Evolutionary conservation across 2,329 filamentous ascomycete genomes (phyloP), one percentile per base, ranked within the genome.

Genomic region (Epichloe sp.): DNA sequence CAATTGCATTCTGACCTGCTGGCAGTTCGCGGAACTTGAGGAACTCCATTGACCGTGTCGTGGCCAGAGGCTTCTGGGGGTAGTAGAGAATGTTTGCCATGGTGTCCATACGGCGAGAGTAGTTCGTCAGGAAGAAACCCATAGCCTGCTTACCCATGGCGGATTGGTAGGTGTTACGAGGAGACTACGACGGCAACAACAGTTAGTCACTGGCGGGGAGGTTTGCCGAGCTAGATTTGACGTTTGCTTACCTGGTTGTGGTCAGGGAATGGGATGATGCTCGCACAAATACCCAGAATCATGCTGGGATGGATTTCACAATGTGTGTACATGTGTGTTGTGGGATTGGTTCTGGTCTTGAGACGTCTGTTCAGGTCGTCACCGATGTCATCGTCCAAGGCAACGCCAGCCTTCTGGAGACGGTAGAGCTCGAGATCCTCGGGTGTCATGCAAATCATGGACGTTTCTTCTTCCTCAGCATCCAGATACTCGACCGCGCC

Each of bases 131-230:
- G 73, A 95, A 96, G 61, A 97, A 90, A 64, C 94, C 93, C 94
- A 98, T 98, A 55, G 93, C 93, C 79, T 98, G 93, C 72, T 98
- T 98, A 75, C 94, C 93, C 93, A 98, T 98, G 65, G 93, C 93
- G 62, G 91, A 96, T 71, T 97, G 91, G 69, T 96, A 98, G 4
- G 91, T 97, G 66, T 98, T 98, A 85, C 93, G 86, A 58, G 93
- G 93, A 56, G 91, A 97, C 79, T 94, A 63, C 47, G 46, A 36
- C 2, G 14, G 26, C 87, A 65, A 52, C 17, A 38, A n/a, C 23
- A 19, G 17, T 48, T 37, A 46, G 34, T 46, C 37, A 23, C 2
- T 14, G 6, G 40, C 31, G 4, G 17, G 6, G 40, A 6, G 23
- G 14, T 17, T 14, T 4, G 8, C 11, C 15, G 12, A n/a, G 26